Base-by-base conservation (phyloP, 768 basidiomycete species). In the Mycena olivaceomarginata region DNA sequence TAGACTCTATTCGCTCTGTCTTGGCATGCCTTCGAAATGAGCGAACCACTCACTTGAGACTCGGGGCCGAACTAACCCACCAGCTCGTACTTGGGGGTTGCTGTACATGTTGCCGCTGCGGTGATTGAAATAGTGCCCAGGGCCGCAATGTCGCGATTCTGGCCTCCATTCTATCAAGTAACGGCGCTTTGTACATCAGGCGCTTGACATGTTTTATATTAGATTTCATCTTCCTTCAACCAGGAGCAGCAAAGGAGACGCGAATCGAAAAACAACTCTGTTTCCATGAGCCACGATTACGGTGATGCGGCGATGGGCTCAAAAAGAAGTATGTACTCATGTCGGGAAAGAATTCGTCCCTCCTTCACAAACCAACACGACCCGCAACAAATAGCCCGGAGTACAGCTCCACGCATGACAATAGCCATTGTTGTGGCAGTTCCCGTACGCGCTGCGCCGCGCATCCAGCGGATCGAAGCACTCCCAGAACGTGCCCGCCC, bases 351-450 rank as follows among this genome's bases (percentile, higher is more conserved):
- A 59, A 59, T 37, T 59, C 31, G 46, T 68, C 53, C 53, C 66
- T n/a, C n/a, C 48, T 67, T 18, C 66, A 51, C 66, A 51, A 67
- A 67, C 66, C 66, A 67, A 67, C 45, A 67, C 66, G 25, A 67
- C 66, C 46, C 66, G 45, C 66, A 67, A 51, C 48, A 67, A 67
- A 67, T 67, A 67, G 48, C 66, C 48, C 31, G 66, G 66, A 48
- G 66, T 53, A 67, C 66, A 67, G 48, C 66, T 68, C 67, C 67
- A 68, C 48, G 67, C 67, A 68, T 68, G 67, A 41, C 67, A 68
- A 68, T 68, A 68, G 51, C 67, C 56, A 56, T 68, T 68, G 12
- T 68, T 68, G 46, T 56, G 51, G 39, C 67, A 68, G 51, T 68
- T 51, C 37, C 67, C 67, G 67, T 68, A 68, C 67, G 67, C 51